Conservation (phyloP, 805 yeast genomes). For the Suhomyces xylopsoci region DNA sequence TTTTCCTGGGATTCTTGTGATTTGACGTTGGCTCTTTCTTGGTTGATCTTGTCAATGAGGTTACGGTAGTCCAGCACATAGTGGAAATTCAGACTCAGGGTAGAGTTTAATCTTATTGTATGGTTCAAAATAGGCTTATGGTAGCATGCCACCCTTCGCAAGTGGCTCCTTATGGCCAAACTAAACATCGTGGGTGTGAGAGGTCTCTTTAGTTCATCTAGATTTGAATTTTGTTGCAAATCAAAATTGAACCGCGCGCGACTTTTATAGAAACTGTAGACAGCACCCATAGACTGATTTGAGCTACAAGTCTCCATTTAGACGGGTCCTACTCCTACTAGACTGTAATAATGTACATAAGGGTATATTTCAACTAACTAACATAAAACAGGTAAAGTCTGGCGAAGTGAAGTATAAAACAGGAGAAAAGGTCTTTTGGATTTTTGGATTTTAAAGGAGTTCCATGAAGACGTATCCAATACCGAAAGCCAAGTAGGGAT, state of each 20-base stretch:
- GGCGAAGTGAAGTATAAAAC: neutral
- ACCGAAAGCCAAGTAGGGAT: constrained; percentile 1
- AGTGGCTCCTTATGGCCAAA: neutral
- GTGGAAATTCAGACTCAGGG: neutral
- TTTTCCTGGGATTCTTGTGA: neutral
- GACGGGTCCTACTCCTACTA: too few relatives aligned
- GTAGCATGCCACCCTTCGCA: neutral
- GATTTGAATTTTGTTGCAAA: neutral
- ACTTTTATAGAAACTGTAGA: neutral
- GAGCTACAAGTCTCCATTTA: too few relatives aligned
- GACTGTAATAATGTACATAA: neutral
- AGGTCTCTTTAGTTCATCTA: neutral
- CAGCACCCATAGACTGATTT: neutral
- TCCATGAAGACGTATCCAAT: neutral
- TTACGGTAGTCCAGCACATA: constrained; percentile 4
- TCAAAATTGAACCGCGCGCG: neutral
- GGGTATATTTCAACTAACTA: neutral
- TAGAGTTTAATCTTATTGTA: neutral
- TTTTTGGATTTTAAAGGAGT: neutral
- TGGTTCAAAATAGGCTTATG: constrained; percentile 2
- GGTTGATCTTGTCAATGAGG: constrained; percentile 1
- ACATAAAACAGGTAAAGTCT: neutral
- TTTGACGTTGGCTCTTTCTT: neutral
- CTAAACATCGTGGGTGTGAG: neutral
- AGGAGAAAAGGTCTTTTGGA: neutral